Conservation (phyloP, 208 protist genomes). For the Trypanosoma grayi region DNA sequence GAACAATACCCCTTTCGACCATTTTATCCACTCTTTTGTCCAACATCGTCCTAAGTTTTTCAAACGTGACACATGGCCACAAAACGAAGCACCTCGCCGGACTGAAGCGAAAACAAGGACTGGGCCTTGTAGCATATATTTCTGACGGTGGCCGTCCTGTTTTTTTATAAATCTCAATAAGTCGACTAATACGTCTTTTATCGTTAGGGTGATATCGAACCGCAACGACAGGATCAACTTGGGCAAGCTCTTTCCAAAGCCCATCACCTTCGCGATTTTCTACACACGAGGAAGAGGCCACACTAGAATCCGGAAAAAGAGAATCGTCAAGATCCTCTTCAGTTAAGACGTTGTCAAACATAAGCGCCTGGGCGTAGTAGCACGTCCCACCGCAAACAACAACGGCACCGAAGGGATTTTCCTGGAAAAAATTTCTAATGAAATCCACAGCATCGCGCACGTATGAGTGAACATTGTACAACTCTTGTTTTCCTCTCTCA, state of each 20-base stretch:
- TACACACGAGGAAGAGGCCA: not conserved
- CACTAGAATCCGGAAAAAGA: not conserved
- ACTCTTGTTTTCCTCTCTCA: not conserved
- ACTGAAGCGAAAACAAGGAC: conserved; percentile 41
- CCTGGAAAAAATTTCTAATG: conserved; percentile 45
- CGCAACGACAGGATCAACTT: conserved; percentile 67
- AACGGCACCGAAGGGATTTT: conserved; percentile 39
- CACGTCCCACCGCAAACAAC: conserved; percentile 82
- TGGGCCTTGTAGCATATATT: conserved; percentile 28
- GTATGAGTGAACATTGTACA: conserved; percentile 59
- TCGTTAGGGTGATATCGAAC: conserved; percentile 84
- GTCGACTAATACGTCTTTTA: conserved; percentile 61
- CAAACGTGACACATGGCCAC: conserved; percentile 46
- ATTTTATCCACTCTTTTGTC: conserved; percentile 79
- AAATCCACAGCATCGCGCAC: conserved; percentile 43
- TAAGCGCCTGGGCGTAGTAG: conserved; percentile 71
- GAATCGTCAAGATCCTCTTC: conserved; percentile 19
- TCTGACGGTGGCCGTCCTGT: conserved; percentile 53
- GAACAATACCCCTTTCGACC: conserved; percentile 62
- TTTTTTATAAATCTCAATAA: conserved; percentile 71
- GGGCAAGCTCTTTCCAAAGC: conserved; percentile 57
- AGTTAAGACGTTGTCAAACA: conserved; percentile 63
- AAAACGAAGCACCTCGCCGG: conserved; percentile 49
- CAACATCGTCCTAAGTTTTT: conserved; percentile 40
- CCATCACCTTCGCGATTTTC: conserved; percentile 8